phyloP scores from a whole-genome alignment of 495 filamentous ascomycete species.

The Pseudoneurospora amorphoporcata region DNA sequence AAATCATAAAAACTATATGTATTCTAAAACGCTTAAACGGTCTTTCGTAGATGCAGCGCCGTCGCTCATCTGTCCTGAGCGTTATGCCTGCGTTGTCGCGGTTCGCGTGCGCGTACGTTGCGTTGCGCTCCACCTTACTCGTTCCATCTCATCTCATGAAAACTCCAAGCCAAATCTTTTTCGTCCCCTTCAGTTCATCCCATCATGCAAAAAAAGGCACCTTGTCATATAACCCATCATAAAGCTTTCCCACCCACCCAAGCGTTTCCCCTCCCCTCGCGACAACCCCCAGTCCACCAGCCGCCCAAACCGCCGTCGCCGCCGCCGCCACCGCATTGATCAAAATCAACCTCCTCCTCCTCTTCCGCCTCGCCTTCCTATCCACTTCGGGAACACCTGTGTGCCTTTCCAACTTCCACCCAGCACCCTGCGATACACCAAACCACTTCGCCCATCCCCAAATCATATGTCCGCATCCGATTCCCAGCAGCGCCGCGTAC shows the following conservation, averaged over 20 bases:
- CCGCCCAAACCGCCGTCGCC: conserved; percentile 61
- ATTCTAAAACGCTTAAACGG: neutral
- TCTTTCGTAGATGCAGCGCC: neutral
- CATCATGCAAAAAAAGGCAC: conserved; percentile 17
- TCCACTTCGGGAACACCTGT: conserved; percentile 22
- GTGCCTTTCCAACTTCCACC: conserved; percentile 14
- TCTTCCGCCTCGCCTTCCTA: conserved; percentile 32
- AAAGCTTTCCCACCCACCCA: conserved; percentile 72
- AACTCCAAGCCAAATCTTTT: neutral
- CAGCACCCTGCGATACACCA: conserved; percentile 35
- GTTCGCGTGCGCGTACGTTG: neutral
- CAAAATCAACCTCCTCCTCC: conserved; percentile 54
- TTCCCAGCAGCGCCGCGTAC: conserved; percentile 55
- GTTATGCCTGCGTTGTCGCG: neutral
- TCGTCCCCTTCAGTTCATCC: neutral
- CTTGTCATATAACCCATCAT: conserved; percentile 48
- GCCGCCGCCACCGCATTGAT: conserved; percentile 53
- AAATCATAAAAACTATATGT: neutral
- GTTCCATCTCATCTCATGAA: neutral
- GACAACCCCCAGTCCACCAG: conserved; percentile 68
- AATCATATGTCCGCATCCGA: conserved; percentile 68
- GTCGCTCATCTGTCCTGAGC: neutral
- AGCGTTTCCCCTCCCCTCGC: conserved; percentile 56
- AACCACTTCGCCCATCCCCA: conserved; percentile 78
- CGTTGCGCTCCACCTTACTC: neutral